A percentile compares a stretch with the other conserved stretches of the same genome.
phyloP scores from a whole-genome alignment of 495 filamentous ascomycete species.

The Neohortaea acidophila region DNA sequence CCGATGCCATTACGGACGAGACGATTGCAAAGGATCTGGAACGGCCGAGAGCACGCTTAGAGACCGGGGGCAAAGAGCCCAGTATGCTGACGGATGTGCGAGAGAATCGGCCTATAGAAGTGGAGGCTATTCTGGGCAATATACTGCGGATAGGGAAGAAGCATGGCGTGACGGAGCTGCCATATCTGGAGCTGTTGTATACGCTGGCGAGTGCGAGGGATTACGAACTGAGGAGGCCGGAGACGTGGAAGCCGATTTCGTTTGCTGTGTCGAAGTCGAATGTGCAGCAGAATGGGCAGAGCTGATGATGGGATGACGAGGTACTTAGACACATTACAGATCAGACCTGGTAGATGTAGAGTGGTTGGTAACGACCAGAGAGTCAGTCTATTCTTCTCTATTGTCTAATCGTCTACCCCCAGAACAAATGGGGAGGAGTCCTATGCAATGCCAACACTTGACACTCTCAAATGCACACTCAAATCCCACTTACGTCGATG shows the following conservation, averaged over 20 bases:
- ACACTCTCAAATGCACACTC: too few relatives aligned
- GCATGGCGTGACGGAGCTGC: conserved; percentile 29
- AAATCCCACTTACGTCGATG: too few relatives aligned
- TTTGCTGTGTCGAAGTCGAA: too few relatives aligned
- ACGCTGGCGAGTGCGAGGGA: conserved; percentile 21
- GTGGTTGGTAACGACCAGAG: too few relatives aligned
- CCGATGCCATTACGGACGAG: conserved; percentile 27
- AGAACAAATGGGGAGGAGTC: too few relatives aligned
- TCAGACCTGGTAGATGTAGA: too few relatives aligned
- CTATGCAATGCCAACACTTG: too few relatives aligned
- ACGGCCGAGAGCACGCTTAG: conserved; percentile 26
- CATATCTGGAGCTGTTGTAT: conserved; percentile 29
- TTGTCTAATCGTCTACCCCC: too few relatives aligned
- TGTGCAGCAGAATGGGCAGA: too few relatives aligned
- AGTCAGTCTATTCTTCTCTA: too few relatives aligned
- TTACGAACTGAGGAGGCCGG: conserved; percentile 3
- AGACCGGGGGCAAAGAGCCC: conserved; percentile 27
- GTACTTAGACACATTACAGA: too few relatives aligned
- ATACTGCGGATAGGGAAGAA: conserved; percentile 31
- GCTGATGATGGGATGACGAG: too few relatives aligned
- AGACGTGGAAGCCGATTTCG: background rate
- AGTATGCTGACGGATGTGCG: conserved; percentile 37
- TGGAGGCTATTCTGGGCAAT: conserved; percentile 41
- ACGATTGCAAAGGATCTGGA: conserved; percentile 28
- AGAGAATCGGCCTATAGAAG: conserved; percentile 29